These are phyloP conservation scores for Cardiospermum halicacabum DNA, from an alignment of 345 rosid genomes.

Conservation along the genomic window DNA sequence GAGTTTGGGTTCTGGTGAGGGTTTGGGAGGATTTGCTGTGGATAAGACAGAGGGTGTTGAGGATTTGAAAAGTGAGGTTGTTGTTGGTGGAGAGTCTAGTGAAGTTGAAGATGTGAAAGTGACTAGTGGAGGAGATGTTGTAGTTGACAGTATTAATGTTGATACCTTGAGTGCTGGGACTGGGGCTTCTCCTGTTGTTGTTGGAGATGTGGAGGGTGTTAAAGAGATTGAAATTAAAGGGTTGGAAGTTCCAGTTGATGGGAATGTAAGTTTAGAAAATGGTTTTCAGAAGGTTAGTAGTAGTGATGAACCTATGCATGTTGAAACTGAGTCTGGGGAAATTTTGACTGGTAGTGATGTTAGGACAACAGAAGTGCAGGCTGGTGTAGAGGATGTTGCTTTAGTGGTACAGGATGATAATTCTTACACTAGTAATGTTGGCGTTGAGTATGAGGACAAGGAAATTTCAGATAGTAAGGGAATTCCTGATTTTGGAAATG, in stretches of 20 bases:
- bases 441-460: slow-evolving; percentile 16
- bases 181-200: slow-evolving; percentile 32
- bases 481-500: slow-evolving; percentile 28
- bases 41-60: slow-evolving; percentile 22
- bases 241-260: slow-evolving; percentile 24
- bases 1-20: neutral
- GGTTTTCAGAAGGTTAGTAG: slow-evolving; percentile 36
- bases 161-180: slow-evolving; percentile 20
- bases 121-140: slow-evolving; percentile 26
- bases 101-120: slow-evolving; percentile 25
- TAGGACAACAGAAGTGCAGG: slow-evolving; percentile 18
- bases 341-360: slow-evolving; percentile 14
- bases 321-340: slow-evolving; percentile 23
- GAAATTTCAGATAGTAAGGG: slow-evolving; percentile 15
- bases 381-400: slow-evolving; percentile 17
- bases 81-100: slow-evolving; percentile 11
- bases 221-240: slow-evolving; percentile 26
- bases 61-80: slow-evolving; percentile 18
- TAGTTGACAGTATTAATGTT: slow-evolving; percentile 30
- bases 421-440: neutral
- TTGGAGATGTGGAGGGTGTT: slow-evolving; percentile 29
- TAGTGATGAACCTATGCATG: slow-evolving; percentile 14
- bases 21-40: neutral
- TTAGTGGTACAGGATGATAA: slow-evolving; percentile 4
- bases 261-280: slow-evolving; percentile 32